phyloP scores from a whole-genome alignment of 495 filamentous ascomycete species.

The Aspergillus kassunensis region DNA sequence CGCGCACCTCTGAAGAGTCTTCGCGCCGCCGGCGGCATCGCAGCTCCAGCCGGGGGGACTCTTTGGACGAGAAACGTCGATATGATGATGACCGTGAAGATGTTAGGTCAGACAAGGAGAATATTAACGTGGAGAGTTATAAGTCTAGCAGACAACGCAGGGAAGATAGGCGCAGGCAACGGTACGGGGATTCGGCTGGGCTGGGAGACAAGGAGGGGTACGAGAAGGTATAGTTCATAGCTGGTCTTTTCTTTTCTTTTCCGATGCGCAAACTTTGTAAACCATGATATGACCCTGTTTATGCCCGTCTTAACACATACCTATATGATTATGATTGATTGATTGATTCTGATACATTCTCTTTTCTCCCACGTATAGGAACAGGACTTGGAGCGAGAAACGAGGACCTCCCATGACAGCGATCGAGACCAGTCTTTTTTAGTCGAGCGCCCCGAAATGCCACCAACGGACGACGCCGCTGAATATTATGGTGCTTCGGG shows the following conservation, averaged over 20 bases:
- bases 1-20: slow-evolving; percentile 29
- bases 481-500: slow-evolving; percentile 39
- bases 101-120: slow-evolving; percentile 21
- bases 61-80: slow-evolving; percentile 15
- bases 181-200: slow-evolving; percentile 36
- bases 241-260: slow-evolving; percentile 26
- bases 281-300: slow-evolving; percentile 22
- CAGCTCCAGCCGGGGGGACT: slow-evolving; percentile 33
- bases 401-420: slow-evolving; percentile 27
- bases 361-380: slow-evolving; percentile 38
- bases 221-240: slow-evolving; percentile 48
- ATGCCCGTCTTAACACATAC: slow-evolving; percentile 12
- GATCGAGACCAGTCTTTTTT: slow-evolving; percentile 46
- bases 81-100: slow-evolving; percentile 22
- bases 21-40: slow-evolving; percentile 35
- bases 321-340: slow-evolving; percentile 13
- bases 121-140: slow-evolving; percentile 33
- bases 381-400: no score
- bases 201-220: slow-evolving; percentile 28
- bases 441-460: slow-evolving; percentile 48
- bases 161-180: slow-evolving; percentile 39
- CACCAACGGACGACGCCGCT: slow-evolving; percentile 27
- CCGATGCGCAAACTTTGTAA: slow-evolving; percentile 25
- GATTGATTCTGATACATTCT: slow-evolving; percentile 28
- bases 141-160: slow-evolving; percentile 35